phyloP scores from a whole-genome alignment of 108 stramenopile genomes.

The Mayamaea pseudoterrestris region DNA sequence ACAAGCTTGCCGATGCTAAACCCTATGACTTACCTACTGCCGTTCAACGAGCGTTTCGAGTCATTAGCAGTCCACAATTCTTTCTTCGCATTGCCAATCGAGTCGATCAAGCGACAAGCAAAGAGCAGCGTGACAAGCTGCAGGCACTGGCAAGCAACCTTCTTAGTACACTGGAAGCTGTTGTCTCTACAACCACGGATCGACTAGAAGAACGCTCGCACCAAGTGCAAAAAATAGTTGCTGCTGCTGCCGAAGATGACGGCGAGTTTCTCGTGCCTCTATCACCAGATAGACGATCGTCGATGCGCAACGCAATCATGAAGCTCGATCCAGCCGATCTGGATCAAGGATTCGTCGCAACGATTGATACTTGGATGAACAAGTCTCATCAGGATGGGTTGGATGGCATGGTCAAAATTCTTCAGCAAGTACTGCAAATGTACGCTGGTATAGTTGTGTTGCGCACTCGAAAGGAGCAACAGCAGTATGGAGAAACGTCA shows the following conservation, averaged over 20 bases:
- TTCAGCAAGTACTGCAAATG: constrained; percentile 82
- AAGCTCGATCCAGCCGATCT: constrained; percentile 37
- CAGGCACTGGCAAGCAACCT: constrained; percentile 59
- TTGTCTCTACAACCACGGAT: constrained; percentile 63
- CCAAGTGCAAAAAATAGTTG: constrained; percentile 64
- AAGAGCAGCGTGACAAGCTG: constrained; percentile 47
- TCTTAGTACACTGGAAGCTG: constrained; percentile 58
- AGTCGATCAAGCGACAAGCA: constrained; percentile 29
- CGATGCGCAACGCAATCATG: constrained; percentile 50
- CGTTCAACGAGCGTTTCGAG: constrained; percentile 68
- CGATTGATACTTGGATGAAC: constrained; percentile 84
- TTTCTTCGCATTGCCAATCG: constrained; percentile 76
- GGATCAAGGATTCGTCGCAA: constrained; percentile 74
- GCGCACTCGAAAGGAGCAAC: constrained; percentile 35
- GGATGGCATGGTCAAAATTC: constrained; percentile 80
- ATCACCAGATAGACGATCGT: constrained; percentile 38
- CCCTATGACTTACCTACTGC: constrained; percentile 80
- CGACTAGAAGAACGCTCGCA: constrained; percentile 65
- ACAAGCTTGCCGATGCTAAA: constrained; percentile 61
- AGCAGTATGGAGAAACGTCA: constrained; percentile 9
- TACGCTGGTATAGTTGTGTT: constrained; percentile 64
- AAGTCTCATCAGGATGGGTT: constrained; percentile 81
- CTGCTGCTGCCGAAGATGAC: constrained; percentile 74
- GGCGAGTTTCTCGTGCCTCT: constrained; percentile 84
- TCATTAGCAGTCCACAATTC: constrained; percentile 70